A percentile compares a stretch with the other conserved stretches of the same genome.
These are phyloP conservation scores for Dothideomycetes sp. DNA, from an alignment of 2,329 filamentous ascomycete species.

Conservation along the genomic window DNA sequence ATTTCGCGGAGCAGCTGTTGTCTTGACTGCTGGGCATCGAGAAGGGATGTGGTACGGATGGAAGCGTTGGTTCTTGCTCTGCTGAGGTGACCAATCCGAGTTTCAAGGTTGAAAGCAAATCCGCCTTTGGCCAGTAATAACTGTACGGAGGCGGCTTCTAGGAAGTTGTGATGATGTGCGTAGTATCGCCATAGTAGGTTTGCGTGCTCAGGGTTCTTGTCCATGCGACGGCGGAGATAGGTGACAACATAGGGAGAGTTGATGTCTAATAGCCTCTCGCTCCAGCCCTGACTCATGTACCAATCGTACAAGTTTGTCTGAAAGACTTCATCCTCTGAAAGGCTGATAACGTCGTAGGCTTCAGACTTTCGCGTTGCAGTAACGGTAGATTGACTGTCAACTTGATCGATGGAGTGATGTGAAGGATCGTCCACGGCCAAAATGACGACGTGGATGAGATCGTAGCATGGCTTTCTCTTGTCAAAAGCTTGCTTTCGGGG, in stretches of 20 bases:
- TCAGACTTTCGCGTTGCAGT: conserved; percentile 71
- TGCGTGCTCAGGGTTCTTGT: conserved; percentile 62
- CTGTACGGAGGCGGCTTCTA: conserved; percentile 81
- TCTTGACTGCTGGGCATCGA: conserved; percentile 46
- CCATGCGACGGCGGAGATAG: conserved; percentile 70
- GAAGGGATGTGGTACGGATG: conserved; percentile 65
- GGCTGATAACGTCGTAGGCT: conserved; percentile 82
- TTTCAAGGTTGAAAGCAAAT: conserved; percentile 68
- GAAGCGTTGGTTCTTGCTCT: conserved; percentile 87
- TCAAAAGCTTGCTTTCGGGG: conserved; percentile 56
- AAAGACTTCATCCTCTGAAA: conserved; percentile 84
- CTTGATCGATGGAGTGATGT: conserved; percentile 54
- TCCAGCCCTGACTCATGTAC: conserved; percentile 81
- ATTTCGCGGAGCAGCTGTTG: conserved; percentile 80
- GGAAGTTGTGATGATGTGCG: conserved; percentile 71
- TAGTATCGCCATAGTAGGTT: conserved; percentile 92
- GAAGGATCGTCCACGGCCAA: conserved; percentile 63
- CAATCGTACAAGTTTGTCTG: conserved; percentile 95
- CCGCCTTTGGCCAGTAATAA: conserved; percentile 71
- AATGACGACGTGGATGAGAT: conserved; percentile 76
- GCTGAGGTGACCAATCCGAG: conserved; percentile 80
- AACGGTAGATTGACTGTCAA: conserved; percentile 69
- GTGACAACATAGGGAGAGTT: conserved; percentile 76
- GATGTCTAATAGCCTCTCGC: conserved; percentile 73
- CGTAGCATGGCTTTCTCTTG: conserved; percentile 68